A percentile compares a stretch with the other conserved stretches of the same genome.
phyloP scores from a whole-genome alignment of 2,329 filamentous ascomycete species.

The Claviceps lovelessii region DNA sequence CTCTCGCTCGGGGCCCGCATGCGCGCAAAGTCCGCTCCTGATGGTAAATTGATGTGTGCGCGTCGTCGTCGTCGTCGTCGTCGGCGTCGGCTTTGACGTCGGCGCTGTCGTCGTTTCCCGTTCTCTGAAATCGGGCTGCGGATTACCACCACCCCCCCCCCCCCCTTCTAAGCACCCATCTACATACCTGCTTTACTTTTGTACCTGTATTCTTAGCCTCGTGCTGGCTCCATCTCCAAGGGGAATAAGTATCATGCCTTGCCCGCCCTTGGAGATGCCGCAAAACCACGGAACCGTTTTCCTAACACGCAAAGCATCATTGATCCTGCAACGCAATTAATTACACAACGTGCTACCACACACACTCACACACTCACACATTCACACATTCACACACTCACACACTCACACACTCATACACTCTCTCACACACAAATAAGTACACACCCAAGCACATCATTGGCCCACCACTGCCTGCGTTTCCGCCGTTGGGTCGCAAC shows the following conservation, averaged over 20 bases:
- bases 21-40: conserved; percentile 17
- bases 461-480: too few species aligned
- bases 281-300: too few species aligned
- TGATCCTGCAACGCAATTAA: too few species aligned
- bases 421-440: background rate
- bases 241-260: conserved; percentile 4
- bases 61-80: conserved; percentile 5
- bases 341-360: too few species aligned
- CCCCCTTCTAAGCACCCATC: too few species aligned
- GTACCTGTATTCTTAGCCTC: background rate
- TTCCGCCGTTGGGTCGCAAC: too few species aligned
- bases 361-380: too few species aligned
- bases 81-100: background rate
- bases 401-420: background rate
- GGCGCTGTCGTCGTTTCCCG: conserved; percentile 7
- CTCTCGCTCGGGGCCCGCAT: conserved; percentile 17
- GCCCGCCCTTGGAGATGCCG: background rate
- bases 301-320: too few species aligned
- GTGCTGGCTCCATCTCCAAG: conserved; percentile 5
- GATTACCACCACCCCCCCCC: background rate
- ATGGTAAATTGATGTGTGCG: background rate
- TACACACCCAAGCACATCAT: too few species aligned
- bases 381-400: too few species aligned
- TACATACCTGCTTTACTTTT: too few species aligned
- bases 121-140: background rate